Evolutionary conservation across 345 rosid species (phyloP), one percentile per base, ranked within the genome.

Genomic region (Eucalyptus tenuipes): DNA sequence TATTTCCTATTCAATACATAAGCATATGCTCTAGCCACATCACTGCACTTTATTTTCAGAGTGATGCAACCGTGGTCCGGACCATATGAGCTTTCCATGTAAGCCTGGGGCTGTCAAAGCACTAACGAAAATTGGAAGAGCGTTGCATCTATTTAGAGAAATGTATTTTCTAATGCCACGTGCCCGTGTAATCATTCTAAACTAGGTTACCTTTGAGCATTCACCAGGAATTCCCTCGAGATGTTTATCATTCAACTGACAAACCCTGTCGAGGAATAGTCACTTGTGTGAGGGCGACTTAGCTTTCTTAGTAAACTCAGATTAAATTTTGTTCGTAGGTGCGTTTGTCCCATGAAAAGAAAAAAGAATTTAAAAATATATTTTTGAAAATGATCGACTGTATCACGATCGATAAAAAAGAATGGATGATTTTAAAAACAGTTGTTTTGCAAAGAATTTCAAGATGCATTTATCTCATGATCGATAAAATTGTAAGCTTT

Each of bases 401-500:
- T 52, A 52, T 52, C 0, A 52, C 0, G 55, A 8, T 52, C 8
- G 24, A 52, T 52, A 52, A 52, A 52, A 50, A 45, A 52, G 18
- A 6, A 50, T 16, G 53, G 17, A 50, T 50, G 18, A 50, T 50
- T 17, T 17, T 3, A 50, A 52, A 52, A 52, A 52, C 2, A 52
- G 2, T 7, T 52, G 25, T 52, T 52, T 52, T 0, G 5, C 1
- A 0, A 52, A 52, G 57, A 52, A 7, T 20, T 52, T 52, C 25
- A 0, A 10, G 57, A 52, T 52, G 10, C 25, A 52, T 52, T 18
- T 52, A 52, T 52, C 10, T 52, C 57, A 20, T 52, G 9, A 52
- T 52, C 40, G 5, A 15, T n/a, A n/a, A 66, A 14, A 66, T n/a
- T 31, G 37, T 64, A n/a, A n/a, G 10, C 14, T 57, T 57, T 57